phyloP scores from a whole-genome alignment of 192 early-diverging fungal species.

The Backusella tarrabulga region DNA sequence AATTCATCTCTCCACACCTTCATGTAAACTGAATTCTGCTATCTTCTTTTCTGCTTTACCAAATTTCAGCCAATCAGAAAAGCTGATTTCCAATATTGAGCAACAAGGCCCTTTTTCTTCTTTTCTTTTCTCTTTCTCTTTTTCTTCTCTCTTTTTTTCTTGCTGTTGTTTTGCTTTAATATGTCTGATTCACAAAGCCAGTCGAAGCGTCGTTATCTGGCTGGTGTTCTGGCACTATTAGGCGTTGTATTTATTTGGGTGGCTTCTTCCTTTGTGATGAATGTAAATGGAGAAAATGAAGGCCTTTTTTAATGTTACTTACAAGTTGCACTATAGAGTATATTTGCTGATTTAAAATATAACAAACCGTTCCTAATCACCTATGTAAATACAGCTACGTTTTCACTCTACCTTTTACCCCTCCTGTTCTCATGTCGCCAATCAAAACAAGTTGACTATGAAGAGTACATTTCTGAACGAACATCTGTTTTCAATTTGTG shows the following conservation, averaged over 20 bases:
- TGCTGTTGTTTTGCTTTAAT: neutral
- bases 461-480: neutral
- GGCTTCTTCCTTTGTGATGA: constrained; percentile 73
- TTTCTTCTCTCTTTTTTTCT: neutral
- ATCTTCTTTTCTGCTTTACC: neutral
- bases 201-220: constrained; percentile 44
- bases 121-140: neutral
- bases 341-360: constrained; percentile 68
- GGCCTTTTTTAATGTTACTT: too few relatives aligned
- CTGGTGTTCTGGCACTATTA: constrained; percentile 64
- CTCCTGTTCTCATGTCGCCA: constrained; percentile 27
- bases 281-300: constrained; percentile 38
- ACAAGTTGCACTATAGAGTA: constrained; percentile 39
- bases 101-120: neutral
- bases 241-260: constrained; percentile 81
- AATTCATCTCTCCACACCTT: too few relatives aligned
- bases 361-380: constrained; percentile 79
- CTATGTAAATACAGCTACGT: constrained; percentile 73
- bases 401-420: constrained; percentile 67
- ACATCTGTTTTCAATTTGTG: neutral
- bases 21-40: too few relatives aligned
- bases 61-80: neutral
- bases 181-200: constrained; percentile 10
- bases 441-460: neutral
- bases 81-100: neutral